Percentiles rank a stretch among this genome's conserved stretches.
Conservation (phyloP, 176 grass and related monocot species). For the Thalia dealbata region DNA sequence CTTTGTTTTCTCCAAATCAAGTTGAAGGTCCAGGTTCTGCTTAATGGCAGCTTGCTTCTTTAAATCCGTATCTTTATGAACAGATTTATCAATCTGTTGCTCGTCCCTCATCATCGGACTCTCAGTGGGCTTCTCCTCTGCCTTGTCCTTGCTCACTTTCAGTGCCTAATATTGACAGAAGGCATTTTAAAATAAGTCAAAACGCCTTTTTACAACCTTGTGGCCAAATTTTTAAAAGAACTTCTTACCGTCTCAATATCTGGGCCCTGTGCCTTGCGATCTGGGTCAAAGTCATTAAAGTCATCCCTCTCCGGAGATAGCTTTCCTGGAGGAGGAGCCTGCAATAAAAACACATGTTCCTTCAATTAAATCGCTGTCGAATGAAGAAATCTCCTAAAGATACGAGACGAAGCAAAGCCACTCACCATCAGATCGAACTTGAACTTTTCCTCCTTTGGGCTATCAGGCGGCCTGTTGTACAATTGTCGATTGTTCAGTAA, state of each 20-base stretch:
- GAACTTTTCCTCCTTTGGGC: slow-evolving; percentile 69
- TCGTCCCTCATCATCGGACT: slow-evolving; percentile 39
- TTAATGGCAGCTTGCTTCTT: slow-evolving; percentile 44
- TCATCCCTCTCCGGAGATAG: slow-evolving; percentile 85
- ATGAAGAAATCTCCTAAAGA: neutral
- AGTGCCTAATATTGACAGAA: slow-evolving; percentile 18
- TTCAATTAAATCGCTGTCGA: neutral
- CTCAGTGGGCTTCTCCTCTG: slow-evolving; percentile 39
- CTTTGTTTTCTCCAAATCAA: slow-evolving; percentile 80
- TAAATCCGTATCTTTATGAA: neutral
- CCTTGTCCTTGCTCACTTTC: slow-evolving; percentile 43
- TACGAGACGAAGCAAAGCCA: neutral
- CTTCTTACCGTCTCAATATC: slow-evolving; percentile 62
- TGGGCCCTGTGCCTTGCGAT: slow-evolving; percentile 62
- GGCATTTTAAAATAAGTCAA: slow-evolving; percentile 11
- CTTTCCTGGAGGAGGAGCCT: slow-evolving; percentile 99
- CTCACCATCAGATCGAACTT: slow-evolving; percentile 99
- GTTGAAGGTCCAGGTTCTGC: slow-evolving; percentile 32
- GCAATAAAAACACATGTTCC: neutral
- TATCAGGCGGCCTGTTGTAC: slow-evolving; percentile 23
- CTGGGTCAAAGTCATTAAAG: slow-evolving; percentile 55
- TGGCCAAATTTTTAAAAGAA: neutral
- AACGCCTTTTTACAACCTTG: neutral
- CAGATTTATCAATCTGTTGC: slow-evolving; percentile 33
- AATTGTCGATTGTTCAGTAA: neutral